Evolutionary conservation across 129 eudicot species (phyloP), one percentile per base, ranked within the genome.

Genomic region (Logfia minima): DNA sequence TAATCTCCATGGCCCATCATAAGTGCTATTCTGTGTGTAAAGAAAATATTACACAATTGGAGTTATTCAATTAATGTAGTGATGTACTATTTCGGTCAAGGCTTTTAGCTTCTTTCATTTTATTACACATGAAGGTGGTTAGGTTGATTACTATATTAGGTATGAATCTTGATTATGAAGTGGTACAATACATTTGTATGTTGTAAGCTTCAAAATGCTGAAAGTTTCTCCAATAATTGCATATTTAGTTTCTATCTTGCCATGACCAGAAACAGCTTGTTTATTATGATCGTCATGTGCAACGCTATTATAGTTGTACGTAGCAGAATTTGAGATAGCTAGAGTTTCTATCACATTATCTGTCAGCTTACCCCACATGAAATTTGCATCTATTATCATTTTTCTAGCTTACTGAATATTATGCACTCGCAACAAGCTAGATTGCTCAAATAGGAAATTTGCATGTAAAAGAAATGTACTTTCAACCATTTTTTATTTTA

Each of bases 281-380:
- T 66, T 76, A 63, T 72, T 17, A 72, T 35, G 71, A 79, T 22
- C 9, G 39, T 23, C 78, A 79, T 79, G 83, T 64, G 64, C 73
- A 48, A 48, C 18, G 82, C 77, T 70, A 18, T 72, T 72, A 32
- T 45, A 62, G 69, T 21, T 63, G 19, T 48, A 26, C 10, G 67
- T 32, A 34, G 58, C 60, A 41, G 39, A 51, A 58, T n/a, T 69
- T 67, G 37, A 11, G 64, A 68, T 59, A 37, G 48, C 70, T 45
- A 39, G 11, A 62, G 29, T 61, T 41, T 16, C 29, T 45, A 63
- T 62, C 78, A 32, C 41, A 72, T 71, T 72, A 32, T 72, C 43
- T 63, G 73, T 52, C 67, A 71, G 51, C 21, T 37, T 79, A 71
- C 78, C 72, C 60, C 32, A 51, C 74, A 63, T 48, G 3, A 60